phyloP scores from a whole-genome alignment of 305 asterid species.

The Fraxinus floribunda region DNA sequence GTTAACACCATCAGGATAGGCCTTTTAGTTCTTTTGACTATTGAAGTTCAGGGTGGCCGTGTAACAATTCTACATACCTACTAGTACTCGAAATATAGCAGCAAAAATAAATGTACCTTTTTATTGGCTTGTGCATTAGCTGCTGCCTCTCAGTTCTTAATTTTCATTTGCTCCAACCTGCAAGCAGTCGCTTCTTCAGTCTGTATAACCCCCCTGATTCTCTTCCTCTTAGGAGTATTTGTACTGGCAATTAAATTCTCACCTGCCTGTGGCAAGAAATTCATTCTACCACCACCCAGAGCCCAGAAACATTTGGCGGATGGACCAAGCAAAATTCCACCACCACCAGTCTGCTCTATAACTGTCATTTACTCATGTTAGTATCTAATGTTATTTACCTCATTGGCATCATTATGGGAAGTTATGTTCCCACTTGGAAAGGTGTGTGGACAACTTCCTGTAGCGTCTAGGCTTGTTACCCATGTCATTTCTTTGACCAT shows the following conservation, averaged over 20 bases:
- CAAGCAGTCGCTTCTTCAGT: constrained; percentile 34
- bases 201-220: constrained; percentile 26
- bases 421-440: constrained; percentile 5
- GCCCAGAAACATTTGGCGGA: constrained; percentile 1
- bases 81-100: background rate
- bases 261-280: background rate
- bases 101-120: constrained; percentile 21
- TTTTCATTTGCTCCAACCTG: constrained; percentile 22
- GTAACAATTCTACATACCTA: background rate
- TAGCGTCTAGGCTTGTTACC: constrained; percentile 14
- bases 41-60: background rate
- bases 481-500: constrained; percentile 31
- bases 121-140: constrained; percentile 25
- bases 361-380: constrained; percentile 24
- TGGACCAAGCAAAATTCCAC: constrained; percentile 17
- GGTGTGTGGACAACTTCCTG: constrained; percentile 16
- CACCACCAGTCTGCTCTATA: constrained; percentile 28
- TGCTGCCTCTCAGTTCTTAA: constrained; percentile 31
- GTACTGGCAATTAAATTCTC: background rate
- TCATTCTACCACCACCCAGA: background rate
- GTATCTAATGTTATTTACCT: constrained; percentile 29
- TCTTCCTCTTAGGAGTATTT: constrained; percentile 10
- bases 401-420: background rate
- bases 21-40: background rate
- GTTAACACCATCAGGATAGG: background rate